A percentile compares a stretch with the other conserved stretches of the same genome.
These are phyloP conservation scores for Dothideomycetes sp. DNA, from an alignment of 2,329 filamentous ascomycete genomes.

Conservation along the genomic window DNA sequence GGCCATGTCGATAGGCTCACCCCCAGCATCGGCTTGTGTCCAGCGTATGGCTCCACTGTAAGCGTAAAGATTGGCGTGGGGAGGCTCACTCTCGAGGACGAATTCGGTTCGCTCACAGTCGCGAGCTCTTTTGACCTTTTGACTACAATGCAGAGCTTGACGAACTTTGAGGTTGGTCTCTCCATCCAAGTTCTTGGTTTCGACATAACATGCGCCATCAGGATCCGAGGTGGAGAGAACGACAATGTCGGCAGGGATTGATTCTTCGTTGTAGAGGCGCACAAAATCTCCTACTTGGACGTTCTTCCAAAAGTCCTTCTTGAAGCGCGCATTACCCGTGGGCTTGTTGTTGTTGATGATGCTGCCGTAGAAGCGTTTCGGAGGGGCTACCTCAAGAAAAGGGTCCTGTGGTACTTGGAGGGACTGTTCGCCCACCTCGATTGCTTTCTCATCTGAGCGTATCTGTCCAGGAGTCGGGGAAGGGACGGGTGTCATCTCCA, in stretches of 20 bases:
- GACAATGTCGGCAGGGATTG: slow-evolving; percentile 86
- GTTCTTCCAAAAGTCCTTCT: slow-evolving; percentile 90
- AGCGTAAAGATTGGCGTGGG: slow-evolving; percentile 88
- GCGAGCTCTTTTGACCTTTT: slow-evolving; percentile 71
- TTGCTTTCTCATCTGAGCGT: slow-evolving; percentile 28
- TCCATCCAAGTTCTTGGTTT: slow-evolving; percentile 96
- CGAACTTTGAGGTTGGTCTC: slow-evolving; percentile 97
- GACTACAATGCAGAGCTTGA: slow-evolving; percentile 77
- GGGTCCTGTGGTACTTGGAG: slow-evolving; percentile 18
- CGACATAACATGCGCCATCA: slow-evolving; percentile 91
- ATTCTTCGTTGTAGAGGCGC: slow-evolving; percentile 90
- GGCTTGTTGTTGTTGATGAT: slow-evolving; percentile 63
- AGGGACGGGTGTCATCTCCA: slow-evolving; percentile 91
- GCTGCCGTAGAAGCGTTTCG: slow-evolving; percentile 49
- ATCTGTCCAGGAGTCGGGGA: slow-evolving; percentile 57
- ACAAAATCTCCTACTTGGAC: slow-evolving; percentile 93
- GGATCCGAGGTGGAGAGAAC: slow-evolving; percentile 86
- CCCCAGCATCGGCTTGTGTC: slow-evolving; percentile 59
- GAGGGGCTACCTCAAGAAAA: slow-evolving; percentile 33
- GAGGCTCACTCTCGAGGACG: slow-evolving; percentile 75
- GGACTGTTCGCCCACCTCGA: slow-evolving; percentile 13
- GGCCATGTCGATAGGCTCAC: slow-evolving; percentile 63
- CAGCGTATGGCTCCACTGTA: slow-evolving; percentile 87
- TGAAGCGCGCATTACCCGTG: slow-evolving; percentile 69
- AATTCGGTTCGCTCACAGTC: slow-evolving; percentile 90